These are phyloP conservation scores for Chlorokybus atmophyticus DNA, from an alignment of 139 green algal species.

Conservation along the genomic window DNA sequence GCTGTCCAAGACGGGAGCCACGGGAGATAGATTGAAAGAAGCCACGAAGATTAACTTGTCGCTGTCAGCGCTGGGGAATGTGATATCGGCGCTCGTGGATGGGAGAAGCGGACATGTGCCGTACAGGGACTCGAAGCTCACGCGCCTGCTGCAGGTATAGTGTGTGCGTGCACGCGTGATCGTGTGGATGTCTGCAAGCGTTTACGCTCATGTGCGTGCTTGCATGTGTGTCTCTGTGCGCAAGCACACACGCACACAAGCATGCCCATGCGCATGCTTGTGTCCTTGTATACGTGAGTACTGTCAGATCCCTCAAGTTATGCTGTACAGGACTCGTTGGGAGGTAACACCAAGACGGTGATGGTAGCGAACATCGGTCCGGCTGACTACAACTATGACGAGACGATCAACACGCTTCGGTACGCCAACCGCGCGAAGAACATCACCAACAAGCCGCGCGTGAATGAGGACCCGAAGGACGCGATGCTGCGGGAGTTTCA, in stretches of 20 bases:
- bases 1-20: constrained; percentile 36
- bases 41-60: constrained; percentile 75
- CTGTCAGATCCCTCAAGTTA: neutral
- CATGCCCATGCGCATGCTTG: no score
- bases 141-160: constrained; percentile 42
- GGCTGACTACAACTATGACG: constrained; percentile 69
- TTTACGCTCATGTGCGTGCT: no score
- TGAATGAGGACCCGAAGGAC: constrained; percentile 81
- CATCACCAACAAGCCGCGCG: constrained; percentile 71
- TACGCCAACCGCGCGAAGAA: constrained; percentile 68
- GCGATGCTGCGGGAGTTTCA: constrained; percentile 84
- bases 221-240: no score
- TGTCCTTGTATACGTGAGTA: neutral
- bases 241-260: no score
- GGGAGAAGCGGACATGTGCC: constrained; percentile 35
- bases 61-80: constrained; percentile 58
- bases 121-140: constrained; percentile 33
- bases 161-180: no score
- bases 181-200: no score
- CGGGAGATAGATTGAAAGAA: constrained; percentile 32
- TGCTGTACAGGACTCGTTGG: constrained; percentile 3
- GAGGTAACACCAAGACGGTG: constrained; percentile 69
- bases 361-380: constrained; percentile 71
- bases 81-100: constrained; percentile 56
- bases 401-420: constrained; percentile 62